Conservation (phyloP, 257 asterid genomes). For the Solanum paucissectum region DNA sequence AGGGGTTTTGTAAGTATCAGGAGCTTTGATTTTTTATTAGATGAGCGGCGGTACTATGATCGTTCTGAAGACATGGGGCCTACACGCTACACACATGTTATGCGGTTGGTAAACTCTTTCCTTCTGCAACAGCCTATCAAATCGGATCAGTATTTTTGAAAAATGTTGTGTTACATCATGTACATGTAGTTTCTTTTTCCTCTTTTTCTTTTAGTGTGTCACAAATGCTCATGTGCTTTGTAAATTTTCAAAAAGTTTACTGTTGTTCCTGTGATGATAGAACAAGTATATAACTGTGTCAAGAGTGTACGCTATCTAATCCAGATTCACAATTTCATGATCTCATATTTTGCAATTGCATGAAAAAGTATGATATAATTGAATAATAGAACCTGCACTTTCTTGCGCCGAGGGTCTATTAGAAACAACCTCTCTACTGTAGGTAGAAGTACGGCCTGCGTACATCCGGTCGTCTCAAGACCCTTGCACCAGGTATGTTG, state of each 20-base stretch:
- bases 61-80: neutral
- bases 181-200: neutral
- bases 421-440: neutral
- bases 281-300: neutral
- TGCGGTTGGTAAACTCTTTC: neutral
- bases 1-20: neutral
- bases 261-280: neutral
- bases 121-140: neutral
- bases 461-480: accelerated
- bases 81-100: neutral
- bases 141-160: neutral
- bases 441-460: neutral
- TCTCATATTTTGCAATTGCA: neutral
- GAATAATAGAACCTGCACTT: neutral
- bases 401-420: neutral
- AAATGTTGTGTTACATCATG: neutral
- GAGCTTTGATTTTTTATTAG: neutral
- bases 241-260: neutral
- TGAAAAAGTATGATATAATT: neutral
- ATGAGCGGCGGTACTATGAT: neutral
- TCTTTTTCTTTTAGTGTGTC: neutral
- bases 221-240: neutral
- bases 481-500: neutral
- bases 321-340: neutral
- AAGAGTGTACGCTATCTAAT: neutral